These are phyloP conservation scores for Kodamaea neixiangensis DNA, from an alignment of 805 yeast genomes.

Conservation along the genomic window DNA sequence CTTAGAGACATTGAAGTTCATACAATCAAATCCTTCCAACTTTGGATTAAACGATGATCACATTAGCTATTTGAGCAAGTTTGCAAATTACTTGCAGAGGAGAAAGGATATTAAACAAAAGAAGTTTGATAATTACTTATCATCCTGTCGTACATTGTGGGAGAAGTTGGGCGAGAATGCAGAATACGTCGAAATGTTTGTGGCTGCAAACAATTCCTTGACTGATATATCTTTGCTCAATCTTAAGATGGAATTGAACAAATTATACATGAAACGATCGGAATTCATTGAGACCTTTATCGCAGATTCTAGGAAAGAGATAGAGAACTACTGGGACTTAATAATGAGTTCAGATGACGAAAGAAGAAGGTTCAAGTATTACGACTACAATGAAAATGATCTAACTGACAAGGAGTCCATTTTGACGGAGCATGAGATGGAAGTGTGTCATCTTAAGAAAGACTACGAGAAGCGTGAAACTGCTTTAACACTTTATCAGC, in stretches of 20 bases:
- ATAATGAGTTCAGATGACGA: slow-evolving; percentile 60
- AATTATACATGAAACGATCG: slow-evolving; percentile 61
- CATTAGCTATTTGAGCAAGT: slow-evolving; percentile 30
- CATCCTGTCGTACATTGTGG: slow-evolving; percentile 57
- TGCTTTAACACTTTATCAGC: slow-evolving; percentile 55
- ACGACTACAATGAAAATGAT: slow-evolving; percentile 34
- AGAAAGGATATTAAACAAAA: slow-evolving; percentile 37
- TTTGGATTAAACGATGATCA: slow-evolving; percentile 42
- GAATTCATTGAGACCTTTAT: slow-evolving; percentile 70
- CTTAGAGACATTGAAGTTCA: slow-evolving; percentile 37
- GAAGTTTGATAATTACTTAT: slow-evolving; percentile 35
- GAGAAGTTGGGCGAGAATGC: slow-evolving; percentile 51
- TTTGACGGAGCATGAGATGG: slow-evolving; percentile 63
- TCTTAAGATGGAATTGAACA: slow-evolving; percentile 55
- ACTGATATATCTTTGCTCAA: slow-evolving; percentile 49
- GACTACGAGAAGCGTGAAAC: slow-evolving; percentile 55
- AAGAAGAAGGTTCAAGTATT: slow-evolving; percentile 47
- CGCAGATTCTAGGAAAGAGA: slow-evolving; percentile 56
- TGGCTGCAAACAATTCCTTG: slow-evolving; percentile 47
- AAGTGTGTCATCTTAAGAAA: slow-evolving; percentile 51
- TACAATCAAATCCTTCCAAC: slow-evolving; percentile 36
- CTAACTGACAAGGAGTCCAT: slow-evolving; percentile 56
- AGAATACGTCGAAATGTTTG: slow-evolving; percentile 42
- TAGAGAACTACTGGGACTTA: slow-evolving; percentile 61
- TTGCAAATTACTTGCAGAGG: slow-evolving; percentile 31